Conservation (phyloP, 768 basidiomycete genomes). For the Imleria badia region DNA sequence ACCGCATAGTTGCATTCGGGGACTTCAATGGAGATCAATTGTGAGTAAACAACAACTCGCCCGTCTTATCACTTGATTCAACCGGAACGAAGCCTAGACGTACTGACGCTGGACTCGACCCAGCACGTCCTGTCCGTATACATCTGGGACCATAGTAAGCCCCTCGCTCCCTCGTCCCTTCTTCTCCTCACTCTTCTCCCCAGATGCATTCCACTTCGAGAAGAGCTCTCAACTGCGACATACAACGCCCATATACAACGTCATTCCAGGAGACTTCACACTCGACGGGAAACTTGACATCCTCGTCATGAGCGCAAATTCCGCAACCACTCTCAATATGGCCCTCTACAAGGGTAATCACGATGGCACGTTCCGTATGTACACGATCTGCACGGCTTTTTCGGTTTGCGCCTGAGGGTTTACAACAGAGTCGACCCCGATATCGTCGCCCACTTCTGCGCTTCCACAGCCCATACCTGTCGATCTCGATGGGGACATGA, state of each 20-base stretch:
- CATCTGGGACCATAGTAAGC: conserved; percentile 78
- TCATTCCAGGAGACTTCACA: conserved; percentile 92
- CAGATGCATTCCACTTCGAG: conserved; percentile 60
- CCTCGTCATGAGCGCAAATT: conserved; percentile 76
- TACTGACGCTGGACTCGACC: conserved; percentile 72
- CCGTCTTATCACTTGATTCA: background rate
- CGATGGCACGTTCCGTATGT: conserved; percentile 65
- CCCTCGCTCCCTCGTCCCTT: background rate
- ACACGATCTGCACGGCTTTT: background rate
- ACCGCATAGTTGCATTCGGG: conserved; percentile 83
- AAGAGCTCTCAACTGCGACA: conserved; percentile 54
- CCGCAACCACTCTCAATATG: conserved; percentile 57
- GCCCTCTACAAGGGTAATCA: conserved; percentile 66
- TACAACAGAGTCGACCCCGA: conserved; percentile 33
- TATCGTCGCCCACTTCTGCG: conserved; percentile 62
- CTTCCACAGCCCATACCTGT: conserved; percentile 81
- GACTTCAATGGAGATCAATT: conserved; percentile 97
- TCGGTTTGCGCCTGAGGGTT: background rate
- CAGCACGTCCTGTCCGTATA: conserved; percentile 75
- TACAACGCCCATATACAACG: conserved; percentile 63
- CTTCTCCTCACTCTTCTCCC: conserved; percentile 2
- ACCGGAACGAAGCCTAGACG: conserved; percentile 60
- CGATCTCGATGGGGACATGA: conserved; percentile 86
- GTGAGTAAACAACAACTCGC: conserved; percentile 45
- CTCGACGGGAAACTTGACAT: conserved; percentile 90